Evolutionary conservation across 768 basidiomycete genomes (phyloP).

Genomic region (Tricholoma sp.): DNA sequence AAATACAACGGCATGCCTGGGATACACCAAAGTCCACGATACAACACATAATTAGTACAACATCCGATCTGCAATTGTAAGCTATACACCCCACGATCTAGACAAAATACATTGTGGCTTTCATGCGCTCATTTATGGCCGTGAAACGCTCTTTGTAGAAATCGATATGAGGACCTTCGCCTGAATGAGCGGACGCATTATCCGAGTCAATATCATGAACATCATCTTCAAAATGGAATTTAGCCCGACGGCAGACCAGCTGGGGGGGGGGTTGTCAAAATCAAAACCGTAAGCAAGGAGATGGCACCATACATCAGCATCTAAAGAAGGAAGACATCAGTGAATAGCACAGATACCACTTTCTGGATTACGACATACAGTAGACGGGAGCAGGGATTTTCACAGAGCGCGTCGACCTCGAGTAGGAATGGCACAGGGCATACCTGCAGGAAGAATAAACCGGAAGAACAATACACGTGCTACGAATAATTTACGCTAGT

Average conservation of each 20-base stretch:
- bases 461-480: no score
- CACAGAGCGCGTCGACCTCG: conserved; percentile 65
- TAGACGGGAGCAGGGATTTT: conserved; percentile 72
- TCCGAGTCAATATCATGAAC: conserved; percentile 25
- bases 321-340: conserved; percentile 20
- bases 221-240: conserved; percentile 41
- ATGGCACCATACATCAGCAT: conserved; percentile 45
- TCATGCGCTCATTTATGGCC: conserved; percentile 23
- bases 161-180: conserved; percentile 17
- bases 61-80: not conserved
- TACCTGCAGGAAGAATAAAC: conserved; percentile 14
- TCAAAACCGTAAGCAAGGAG: not conserved
- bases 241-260: conserved; percentile 52
- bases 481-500: conserved; percentile 45
- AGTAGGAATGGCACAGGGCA: conserved; percentile 63
- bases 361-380: conserved; percentile 35
- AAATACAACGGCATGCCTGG: no score
- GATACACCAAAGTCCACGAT: not conserved
- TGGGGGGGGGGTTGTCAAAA: conserved; percentile 16
- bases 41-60: not conserved
- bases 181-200: conserved; percentile 31
- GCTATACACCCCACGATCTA: conserved; percentile 2
- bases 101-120: conserved; percentile 27
- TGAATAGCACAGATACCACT: not conserved
- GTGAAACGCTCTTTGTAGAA: conserved; percentile 30